Evolutionary conservation across 306 rosid species (phyloP), one percentile per base, ranked within the genome.

Genomic region (Biancaea sappan): DNA sequence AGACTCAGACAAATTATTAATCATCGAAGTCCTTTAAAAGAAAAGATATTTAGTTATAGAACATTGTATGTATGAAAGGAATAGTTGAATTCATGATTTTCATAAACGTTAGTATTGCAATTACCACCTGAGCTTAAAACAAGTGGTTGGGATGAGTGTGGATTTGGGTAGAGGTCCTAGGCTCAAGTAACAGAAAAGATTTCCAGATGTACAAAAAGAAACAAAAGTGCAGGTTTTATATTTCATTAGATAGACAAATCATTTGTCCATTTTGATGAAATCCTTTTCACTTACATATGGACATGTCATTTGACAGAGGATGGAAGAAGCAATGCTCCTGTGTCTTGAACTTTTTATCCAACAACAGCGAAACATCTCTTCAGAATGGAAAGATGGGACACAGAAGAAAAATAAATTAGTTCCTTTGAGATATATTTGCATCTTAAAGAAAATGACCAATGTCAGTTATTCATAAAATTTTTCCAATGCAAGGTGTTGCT

Each of bases 251-350:
- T 15, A 76, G 47, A 48, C 47, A 13, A 46, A 4, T 4, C 4
- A 3, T 16, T 12, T 0, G 14, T 15, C 2, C 4, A 15, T 22
- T n/a, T 54, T 54, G 6, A 21, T 1, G 18, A 71, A 70, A 71
- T 21, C 40, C 29, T 66, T 52, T 75, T 79, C 70, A 78, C 98
- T 89, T 82, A 89, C 97, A 83, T 75, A 93, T 87, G 54, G 98
- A 84, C 81, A 83, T 74, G 72, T 93, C 98, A 84, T 93, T 91
- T 8, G 97, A 87, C 69, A 93, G 41, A 32, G 98, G 98, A 77
- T 93, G 98, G 86, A 93, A 93, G 86, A 89, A 88, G 81, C 97
- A 91, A 51, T 48, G 76, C 65, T 83, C 78, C 74, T 86, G 88
- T 47, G 87, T 76, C 85, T 85, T 89, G 79, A 91, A 93, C 28